Evolutionary conservation across 2,329 filamentous ascomycete genomes (phyloP), one percentile per base, ranked within the genome.

Genomic region (Colletotrichum filicis): DNA sequence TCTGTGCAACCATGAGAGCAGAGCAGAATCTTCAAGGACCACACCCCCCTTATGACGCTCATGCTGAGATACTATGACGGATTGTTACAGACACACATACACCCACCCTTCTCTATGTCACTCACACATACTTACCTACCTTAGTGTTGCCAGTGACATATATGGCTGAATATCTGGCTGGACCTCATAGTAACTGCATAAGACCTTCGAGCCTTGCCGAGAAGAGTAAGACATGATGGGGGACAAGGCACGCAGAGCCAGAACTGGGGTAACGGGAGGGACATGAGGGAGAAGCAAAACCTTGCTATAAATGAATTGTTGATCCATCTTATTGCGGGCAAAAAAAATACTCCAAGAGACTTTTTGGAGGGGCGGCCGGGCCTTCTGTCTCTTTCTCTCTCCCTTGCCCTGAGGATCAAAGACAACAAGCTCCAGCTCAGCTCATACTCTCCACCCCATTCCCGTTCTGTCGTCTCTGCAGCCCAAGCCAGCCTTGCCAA

Each of bases 221-320:
- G 35, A 19, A 28, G 28, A 52, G 60, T 73, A 60, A 73, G 70
- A 73, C 70, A 73, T 22, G 16, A 37, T 26, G 66, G 46, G 57
- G 57, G 55, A 30, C 37, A 37, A 65, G 70, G 60, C 55, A 73
- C 37, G 70, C 55, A 66, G 60, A 72, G 70, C 46, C 66, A 65
- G 70, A 60, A 56, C 66, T 73, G 66, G 70, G 70, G 70, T 70
- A 73, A 73, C 66, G 55, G 30, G 60, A 65, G 66, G 60, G 60
- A 73, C 66, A 42, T 24, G 60, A 65, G 66, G 55, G 66, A 70
- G 55, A 73, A 73, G 66, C 37, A 14, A 70, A 73, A 42, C 8
- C 26, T 28, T 30, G 19, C 60, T 73, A 73, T 73, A 70, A 73
- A 73, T 70, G 46, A 70, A 69, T 66, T 66, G 53, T 52, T 59